Conservation (phyloP, 805 yeast genomes). For the Suhomyces tanzawaensis region DNA sequence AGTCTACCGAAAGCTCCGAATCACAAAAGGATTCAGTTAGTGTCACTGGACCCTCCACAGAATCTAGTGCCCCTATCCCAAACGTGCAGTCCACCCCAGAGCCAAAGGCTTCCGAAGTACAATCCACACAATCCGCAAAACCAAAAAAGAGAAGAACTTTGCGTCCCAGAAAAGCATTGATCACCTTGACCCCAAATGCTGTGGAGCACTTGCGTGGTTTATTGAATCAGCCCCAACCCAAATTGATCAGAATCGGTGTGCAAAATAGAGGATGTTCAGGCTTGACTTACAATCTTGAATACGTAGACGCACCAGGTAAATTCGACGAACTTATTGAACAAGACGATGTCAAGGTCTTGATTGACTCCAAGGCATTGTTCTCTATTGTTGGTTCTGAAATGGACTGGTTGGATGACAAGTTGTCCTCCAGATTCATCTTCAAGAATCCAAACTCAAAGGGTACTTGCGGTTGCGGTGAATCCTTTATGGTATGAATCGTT, state of each 20-base stretch:
- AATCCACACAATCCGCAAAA: conserved; percentile 6
- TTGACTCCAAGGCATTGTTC: conserved; percentile 94
- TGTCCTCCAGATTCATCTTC: conserved; percentile 86
- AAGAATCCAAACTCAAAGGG: conserved; percentile 96
- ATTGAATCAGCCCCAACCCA: conserved; percentile 79
- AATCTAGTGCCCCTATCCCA: conserved; percentile 3
- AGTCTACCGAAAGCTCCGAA: background rate
- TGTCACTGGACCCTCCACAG: conserved; percentile 4
- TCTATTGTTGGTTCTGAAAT: conserved; percentile 95
- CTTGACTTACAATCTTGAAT: conserved; percentile 83
- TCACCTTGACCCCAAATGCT: conserved; percentile 76
- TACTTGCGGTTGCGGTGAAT: conserved; percentile 98
- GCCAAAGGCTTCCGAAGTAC: conserved; percentile 5
- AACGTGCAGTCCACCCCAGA: conserved; percentile 8
- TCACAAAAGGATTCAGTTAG: background rate
- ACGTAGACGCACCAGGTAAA: conserved; percentile 87
- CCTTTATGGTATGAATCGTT: conserved; percentile 79
- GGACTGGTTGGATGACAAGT: conserved; percentile 97
- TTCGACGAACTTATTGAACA: conserved; percentile 92
- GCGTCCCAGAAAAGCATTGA: conserved; percentile 86
- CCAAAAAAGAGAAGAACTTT: conserved; percentile 56
- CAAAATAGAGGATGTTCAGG: conserved; percentile 97
- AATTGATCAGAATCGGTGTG: conserved; percentile 90
- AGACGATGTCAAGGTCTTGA: conserved; percentile 88
- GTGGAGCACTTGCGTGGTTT: conserved; percentile 64